Evolutionary conservation across 139 green algal genomes (phyloP).

Genomic region (Tetratostichococcus sp.): DNA sequence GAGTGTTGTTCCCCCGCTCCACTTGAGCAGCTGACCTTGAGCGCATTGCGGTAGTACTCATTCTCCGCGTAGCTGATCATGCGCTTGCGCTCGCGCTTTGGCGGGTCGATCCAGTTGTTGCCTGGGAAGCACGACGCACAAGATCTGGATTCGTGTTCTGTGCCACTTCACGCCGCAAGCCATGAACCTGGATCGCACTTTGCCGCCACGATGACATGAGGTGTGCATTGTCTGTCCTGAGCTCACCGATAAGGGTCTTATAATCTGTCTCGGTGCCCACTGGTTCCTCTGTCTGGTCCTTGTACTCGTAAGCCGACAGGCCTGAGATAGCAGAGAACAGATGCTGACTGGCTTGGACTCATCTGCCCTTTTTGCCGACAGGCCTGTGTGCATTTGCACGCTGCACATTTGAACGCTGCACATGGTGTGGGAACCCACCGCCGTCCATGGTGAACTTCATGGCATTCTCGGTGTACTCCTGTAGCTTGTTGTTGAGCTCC

Average conservation of each 20-base stretch:
- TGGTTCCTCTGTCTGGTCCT: conserved; percentile 62
- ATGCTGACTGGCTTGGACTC: not conserved
- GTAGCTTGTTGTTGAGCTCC: conserved; percentile 95
- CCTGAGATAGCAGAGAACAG: conserved; percentile 7
- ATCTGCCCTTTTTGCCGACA: no score
- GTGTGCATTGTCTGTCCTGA: not conserved
- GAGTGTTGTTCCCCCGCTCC: no score
- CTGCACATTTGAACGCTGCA: not conserved
- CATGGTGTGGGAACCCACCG: conserved; percentile 9
- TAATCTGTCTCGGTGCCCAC: conserved; percentile 32
- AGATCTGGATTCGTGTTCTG: no score
- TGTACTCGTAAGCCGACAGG: conserved; percentile 81
- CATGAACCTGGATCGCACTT: no score
- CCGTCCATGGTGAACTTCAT: conserved; percentile 94
- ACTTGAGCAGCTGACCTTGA: conserved; percentile 15
- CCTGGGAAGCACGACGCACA: conserved; percentile 4
- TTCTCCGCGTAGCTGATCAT: conserved; percentile 84
- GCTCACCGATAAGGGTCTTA: conserved; percentile 49
- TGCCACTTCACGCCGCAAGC: no score
- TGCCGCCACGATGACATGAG: no score
- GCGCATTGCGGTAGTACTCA: conserved; percentile 64
- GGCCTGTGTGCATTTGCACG: not conserved
- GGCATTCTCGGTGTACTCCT: conserved; percentile 92
- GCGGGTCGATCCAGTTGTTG: conserved; percentile 93
- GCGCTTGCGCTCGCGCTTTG: conserved; percentile 93